phyloP scores from a whole-genome alignment of 1,284 basidiomycete species.

The Amylostereum chailletii region DNA sequence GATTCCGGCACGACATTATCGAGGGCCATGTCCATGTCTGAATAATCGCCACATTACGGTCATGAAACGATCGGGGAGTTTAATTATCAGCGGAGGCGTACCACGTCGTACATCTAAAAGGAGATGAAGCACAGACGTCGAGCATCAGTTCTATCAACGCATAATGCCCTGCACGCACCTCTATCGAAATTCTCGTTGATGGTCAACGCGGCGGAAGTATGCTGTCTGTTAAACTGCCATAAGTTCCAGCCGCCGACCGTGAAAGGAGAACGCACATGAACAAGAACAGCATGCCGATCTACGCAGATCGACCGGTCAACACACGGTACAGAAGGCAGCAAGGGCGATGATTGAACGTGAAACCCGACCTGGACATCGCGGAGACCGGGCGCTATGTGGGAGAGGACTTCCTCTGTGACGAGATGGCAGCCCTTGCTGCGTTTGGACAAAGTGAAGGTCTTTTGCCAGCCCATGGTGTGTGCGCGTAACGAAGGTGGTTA shows the following conservation, averaged over 20 bases:
- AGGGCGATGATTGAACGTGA: slow-evolving; percentile 8
- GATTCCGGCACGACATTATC: slow-evolving; percentile 84
- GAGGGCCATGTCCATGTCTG: slow-evolving; percentile 81
- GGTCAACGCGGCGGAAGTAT: slow-evolving; percentile 85
- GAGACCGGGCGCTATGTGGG: slow-evolving; percentile 69
- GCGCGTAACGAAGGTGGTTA: no score
- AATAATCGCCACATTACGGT: slow-evolving; percentile 3
- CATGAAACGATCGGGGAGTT: no score
- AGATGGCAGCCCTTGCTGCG: slow-evolving; percentile 74
- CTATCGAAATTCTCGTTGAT: slow-evolving; percentile 82
- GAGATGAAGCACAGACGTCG: no score
- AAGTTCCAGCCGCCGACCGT: not conserved
- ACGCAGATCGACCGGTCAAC: slow-evolving; percentile 3
- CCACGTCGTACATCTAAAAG: slow-evolving; percentile 53
- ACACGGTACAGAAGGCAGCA: not conserved
- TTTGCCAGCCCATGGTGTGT: slow-evolving; percentile 89
- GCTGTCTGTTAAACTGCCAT: slow-evolving; percentile 50
- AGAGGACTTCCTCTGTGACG: slow-evolving; percentile 73
- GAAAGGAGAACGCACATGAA: slow-evolving; percentile 49
- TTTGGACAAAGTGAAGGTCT: slow-evolving; percentile 63
- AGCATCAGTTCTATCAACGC: no score
- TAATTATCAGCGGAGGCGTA: slow-evolving; percentile 6
- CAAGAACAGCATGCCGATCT: slow-evolving; percentile 70
- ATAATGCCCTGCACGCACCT: slow-evolving; percentile 29
- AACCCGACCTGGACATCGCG: slow-evolving; percentile 50